Conservation (phyloP, 129 eudicot species). For the Apium graveolens region DNA sequence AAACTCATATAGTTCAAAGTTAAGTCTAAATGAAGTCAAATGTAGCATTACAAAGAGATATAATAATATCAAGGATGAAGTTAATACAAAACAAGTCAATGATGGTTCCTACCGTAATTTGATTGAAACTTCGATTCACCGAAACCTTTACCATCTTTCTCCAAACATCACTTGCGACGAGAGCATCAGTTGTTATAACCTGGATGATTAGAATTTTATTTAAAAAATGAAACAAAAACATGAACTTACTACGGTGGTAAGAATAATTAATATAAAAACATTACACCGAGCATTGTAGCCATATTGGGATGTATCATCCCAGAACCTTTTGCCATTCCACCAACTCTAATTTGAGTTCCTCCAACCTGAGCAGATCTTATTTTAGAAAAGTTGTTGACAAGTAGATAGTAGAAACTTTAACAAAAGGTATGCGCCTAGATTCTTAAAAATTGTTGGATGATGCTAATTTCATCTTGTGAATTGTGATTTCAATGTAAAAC, state of each 20-base stretch:
- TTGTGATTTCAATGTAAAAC: neutral
- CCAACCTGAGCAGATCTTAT: slow-evolving; percentile 43
- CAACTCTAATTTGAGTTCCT: slow-evolving; percentile 52
- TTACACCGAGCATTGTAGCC: slow-evolving; percentile 99
- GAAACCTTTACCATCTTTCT: slow-evolving; percentile 82
- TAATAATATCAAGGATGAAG: neutral
- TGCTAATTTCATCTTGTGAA: neutral
- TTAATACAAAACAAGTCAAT: neutral
- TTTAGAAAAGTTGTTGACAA: neutral
- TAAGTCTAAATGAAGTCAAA: neutral
- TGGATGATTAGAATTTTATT: slow-evolving; percentile 23
- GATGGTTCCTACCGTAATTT: slow-evolving; percentile 65
- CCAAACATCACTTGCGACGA: slow-evolving; percentile 71
- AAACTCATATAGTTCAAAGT: neutral
- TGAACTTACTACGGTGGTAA: neutral
- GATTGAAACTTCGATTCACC: slow-evolving; percentile 92
- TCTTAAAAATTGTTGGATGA: neutral
- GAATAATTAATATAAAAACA: slow-evolving; percentile 17
- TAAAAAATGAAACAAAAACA: slow-evolving; percentile 7
- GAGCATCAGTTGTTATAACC: slow-evolving; percentile 97
- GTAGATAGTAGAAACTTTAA: slow-evolving; percentile 1
- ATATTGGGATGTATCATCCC: slow-evolving; percentile 99
- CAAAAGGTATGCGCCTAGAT: neutral
- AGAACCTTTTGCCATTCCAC: slow-evolving; percentile 99
- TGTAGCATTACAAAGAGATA: neutral